These are phyloP conservation scores for Cucurbita moschata DNA, from an alignment of 306 rosid genomes.

Conservation along the genomic window DNA sequence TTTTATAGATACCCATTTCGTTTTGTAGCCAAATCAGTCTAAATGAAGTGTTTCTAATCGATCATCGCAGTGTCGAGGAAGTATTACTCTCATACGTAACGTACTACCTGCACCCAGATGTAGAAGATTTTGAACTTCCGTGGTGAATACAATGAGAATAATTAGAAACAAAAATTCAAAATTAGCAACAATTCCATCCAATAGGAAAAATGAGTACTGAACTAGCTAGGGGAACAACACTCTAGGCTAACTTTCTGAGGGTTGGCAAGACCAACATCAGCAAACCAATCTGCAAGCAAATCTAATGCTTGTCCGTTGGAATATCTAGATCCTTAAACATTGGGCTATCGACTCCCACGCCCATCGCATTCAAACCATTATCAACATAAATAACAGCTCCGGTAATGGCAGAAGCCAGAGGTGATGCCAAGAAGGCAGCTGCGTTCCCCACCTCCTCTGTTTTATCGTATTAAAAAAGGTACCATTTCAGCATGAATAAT, in stretches of 20 bases:
- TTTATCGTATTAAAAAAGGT: not conserved
- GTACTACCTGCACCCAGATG: not conserved
- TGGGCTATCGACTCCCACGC: slow-evolving; percentile 82
- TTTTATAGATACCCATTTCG: not conserved
- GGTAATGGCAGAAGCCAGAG: slow-evolving; percentile 79
- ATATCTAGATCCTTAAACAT: slow-evolving; percentile 32
- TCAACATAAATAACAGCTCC: slow-evolving; percentile 77
- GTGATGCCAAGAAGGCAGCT: slow-evolving; percentile 83
- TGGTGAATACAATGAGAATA: not conserved
- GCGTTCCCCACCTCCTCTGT: slow-evolving; percentile 87
- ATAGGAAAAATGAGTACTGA: not conserved
- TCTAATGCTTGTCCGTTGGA: slow-evolving; percentile 29
- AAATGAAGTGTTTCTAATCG: not conserved
- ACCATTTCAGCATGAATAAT: not conserved
- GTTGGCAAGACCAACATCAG: not conserved
- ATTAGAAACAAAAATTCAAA: not conserved
- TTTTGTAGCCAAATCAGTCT: not conserved
- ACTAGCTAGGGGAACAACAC: not conserved
- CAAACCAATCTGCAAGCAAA: not conserved
- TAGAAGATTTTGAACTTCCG: not conserved
- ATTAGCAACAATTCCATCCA: not conserved
- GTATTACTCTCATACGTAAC: not conserved
- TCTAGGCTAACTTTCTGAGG: not conserved
- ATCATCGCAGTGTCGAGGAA: not conserved
- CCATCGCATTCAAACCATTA: slow-evolving; percentile 91